phyloP scores from a whole-genome alignment of 495 filamentous ascomycete genomes.

The Pyronema omphalodes region DNA sequence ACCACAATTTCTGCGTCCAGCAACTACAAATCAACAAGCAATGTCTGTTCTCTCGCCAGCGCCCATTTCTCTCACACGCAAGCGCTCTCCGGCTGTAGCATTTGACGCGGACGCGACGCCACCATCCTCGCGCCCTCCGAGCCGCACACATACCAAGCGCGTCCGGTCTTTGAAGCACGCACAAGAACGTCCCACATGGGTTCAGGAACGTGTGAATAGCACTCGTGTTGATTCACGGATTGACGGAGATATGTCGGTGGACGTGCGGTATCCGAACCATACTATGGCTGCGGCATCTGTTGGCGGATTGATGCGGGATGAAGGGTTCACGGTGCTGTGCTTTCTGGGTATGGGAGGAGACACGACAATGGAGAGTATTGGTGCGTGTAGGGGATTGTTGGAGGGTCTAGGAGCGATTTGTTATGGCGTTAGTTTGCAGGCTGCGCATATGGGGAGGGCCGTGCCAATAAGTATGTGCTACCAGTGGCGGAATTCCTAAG shows the following conservation, averaged over 20 bases:
- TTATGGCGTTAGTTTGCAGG: constrained; percentile 6
- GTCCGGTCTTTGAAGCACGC: constrained; percentile 9
- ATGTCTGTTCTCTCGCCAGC: constrained; percentile 1
- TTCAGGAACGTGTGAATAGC: background rate
- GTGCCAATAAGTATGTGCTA: constrained; percentile 12
- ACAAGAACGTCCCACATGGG: constrained; percentile 15
- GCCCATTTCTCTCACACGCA: background rate
- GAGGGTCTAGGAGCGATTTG: constrained; percentile 11
- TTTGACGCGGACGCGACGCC: constrained; percentile 17
- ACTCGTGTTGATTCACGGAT: background rate
- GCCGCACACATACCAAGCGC: constrained; percentile 17
- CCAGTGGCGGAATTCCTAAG: background rate
- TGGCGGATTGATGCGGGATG: too few species aligned
- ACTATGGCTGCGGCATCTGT: too few species aligned
- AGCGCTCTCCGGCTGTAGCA: constrained; percentile 14
- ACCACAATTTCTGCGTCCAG: background rate
- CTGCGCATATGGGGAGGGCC: background rate
- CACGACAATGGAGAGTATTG: background rate
- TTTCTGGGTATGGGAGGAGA: background rate
- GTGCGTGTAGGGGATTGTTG: background rate
- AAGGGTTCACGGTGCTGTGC: background rate
- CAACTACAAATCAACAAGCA: background rate
- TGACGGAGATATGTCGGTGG: background rate
- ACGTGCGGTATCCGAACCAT: background rate
- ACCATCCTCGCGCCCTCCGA: constrained; percentile 17